These are phyloP conservation scores for Globisporangium nagaii DNA, from an alignment of 352 stramenopile genomes.

Conservation along the genomic window DNA sequence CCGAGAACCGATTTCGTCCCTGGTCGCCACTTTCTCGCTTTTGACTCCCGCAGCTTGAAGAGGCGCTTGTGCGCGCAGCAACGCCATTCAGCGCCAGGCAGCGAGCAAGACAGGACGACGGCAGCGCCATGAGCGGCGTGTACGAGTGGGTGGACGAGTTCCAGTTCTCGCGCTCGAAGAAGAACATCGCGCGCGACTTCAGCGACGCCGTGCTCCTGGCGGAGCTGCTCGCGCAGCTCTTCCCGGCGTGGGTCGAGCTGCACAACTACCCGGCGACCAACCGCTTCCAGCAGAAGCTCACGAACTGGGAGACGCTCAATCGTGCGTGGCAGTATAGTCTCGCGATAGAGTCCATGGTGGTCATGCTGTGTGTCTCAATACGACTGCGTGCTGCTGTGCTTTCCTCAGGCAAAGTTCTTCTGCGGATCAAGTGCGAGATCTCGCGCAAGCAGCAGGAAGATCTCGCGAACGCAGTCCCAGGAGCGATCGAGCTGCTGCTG, in stretches of 20 bases:
- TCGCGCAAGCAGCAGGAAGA: conserved; percentile 38
- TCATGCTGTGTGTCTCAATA: not conserved
- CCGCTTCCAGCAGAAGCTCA: conserved; percentile 40
- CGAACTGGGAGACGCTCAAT: conserved; percentile 56
- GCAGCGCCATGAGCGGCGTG: conserved; percentile 19
- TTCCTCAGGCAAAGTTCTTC: conserved; percentile 36
- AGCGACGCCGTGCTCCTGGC: conserved; percentile 48
- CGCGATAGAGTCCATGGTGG: not conserved
- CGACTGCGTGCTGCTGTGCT: not conserved
- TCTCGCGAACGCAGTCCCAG: conserved; percentile 30
- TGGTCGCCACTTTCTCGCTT: no score
- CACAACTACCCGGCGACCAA: conserved; percentile 41
- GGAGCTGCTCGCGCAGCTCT: conserved; percentile 40
- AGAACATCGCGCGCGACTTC: conserved; percentile 38
- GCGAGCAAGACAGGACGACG: not conserved
- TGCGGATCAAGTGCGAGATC: conserved; percentile 36
- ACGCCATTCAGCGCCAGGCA: not conserved
- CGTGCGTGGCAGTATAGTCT: conserved; percentile 20
- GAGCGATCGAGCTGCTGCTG: conserved; percentile 33
- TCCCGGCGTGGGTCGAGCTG: conserved; percentile 38
- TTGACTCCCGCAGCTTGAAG: not conserved
- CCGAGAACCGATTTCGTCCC: no score
- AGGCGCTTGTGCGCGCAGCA: no score
- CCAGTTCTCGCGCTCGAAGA: conserved; percentile 32
- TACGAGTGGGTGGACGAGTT: conserved; percentile 41